Evolutionary conservation across 1,284 basidiomycete species (phyloP), one percentile per base, ranked within the genome.

Genomic region (Inonotus obliquus): DNA sequence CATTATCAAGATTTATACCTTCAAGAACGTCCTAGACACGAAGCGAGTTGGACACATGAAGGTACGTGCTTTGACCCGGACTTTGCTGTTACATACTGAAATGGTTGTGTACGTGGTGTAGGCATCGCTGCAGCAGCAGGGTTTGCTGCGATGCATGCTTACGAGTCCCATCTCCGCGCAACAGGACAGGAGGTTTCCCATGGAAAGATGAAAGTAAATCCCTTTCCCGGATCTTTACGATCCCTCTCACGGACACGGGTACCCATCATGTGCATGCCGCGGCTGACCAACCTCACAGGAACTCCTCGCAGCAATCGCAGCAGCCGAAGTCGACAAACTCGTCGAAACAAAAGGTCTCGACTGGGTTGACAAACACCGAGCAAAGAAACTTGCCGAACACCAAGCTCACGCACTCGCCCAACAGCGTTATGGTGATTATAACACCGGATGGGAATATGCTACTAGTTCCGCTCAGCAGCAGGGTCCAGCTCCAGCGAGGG

Each of bases 251-350:
- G n/a, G n/a, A n/a, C n/a, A n/a, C n/a, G n/a, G n/a, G n/a, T n/a
- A n/a, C n/a, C n/a, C n/a, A n/a, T n/a, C n/a, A 32, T 37, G 17
- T 21, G 11, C 29, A 23, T 13, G 45, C 19, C 44, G 19, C 48
- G 19, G 13, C 9, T 11, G 14, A 32, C 27, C 4, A 52, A 3
- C 13, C 25, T 19, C 23, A 6, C 44, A 69, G 67, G 69, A 70
- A 64, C 60, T 70, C 19, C 66, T 70, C 45, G 69, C 68, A 6
- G 67, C 64, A 11, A 67, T 69, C 47, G 69, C 69, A n/a, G 65
- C 69, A 14, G 69, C 69, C n/a, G 69, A 70, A 55, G 66, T 70
- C 38, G 69, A 69, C 61, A 69, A 68, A 54, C 67, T 70, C 53
- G 65, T 61, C 45, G 69, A 69, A 56, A 69, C 69, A n/a, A 69